These are phyloP conservation scores for Vaccinium darrowii DNA, from an alignment of 148 eudicot species.

Conservation along the genomic window DNA sequence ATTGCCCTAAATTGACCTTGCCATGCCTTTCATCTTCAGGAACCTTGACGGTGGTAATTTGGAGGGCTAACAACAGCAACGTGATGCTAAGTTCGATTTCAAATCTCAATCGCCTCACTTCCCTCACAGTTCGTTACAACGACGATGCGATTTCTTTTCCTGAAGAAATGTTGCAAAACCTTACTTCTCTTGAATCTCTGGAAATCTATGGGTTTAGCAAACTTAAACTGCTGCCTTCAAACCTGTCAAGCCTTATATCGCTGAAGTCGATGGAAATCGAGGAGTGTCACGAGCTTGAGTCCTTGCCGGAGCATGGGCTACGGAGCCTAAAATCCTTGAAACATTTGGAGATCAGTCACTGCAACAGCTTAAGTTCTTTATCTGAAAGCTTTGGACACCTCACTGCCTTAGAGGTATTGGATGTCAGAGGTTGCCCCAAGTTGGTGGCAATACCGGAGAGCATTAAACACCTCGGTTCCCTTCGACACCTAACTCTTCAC, in stretches of 20 bases:
- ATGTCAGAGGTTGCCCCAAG: neutral
- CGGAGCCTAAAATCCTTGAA: neutral
- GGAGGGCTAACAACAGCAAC: neutral
- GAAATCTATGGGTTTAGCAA: neutral
- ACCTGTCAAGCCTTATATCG: neutral
- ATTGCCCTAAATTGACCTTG: constrained; percentile 10
- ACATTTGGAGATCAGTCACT: neutral
- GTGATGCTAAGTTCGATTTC: neutral
- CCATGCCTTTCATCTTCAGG: neutral
- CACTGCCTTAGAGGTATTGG: neutral
- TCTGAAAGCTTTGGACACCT: neutral
- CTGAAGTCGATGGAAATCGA: neutral
- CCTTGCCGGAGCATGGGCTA: neutral
- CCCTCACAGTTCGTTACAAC: neutral
- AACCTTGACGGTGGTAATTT: neutral
- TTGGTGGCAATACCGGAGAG: neutral
- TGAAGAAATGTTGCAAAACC: neutral
- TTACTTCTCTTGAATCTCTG: neutral
- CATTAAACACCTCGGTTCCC: neutral
- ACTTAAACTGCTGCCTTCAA: neutral
- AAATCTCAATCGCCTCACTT: neutral
- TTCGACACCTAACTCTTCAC: neutral
- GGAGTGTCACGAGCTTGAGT: neutral
- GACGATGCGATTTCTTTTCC: neutral
- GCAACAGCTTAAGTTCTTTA: neutral